Percentiles rank a stretch among this genome's conserved stretches.
Conservation (phyloP, 139 green algal genomes). For the Chlamydomonas sphaeroides region DNA sequence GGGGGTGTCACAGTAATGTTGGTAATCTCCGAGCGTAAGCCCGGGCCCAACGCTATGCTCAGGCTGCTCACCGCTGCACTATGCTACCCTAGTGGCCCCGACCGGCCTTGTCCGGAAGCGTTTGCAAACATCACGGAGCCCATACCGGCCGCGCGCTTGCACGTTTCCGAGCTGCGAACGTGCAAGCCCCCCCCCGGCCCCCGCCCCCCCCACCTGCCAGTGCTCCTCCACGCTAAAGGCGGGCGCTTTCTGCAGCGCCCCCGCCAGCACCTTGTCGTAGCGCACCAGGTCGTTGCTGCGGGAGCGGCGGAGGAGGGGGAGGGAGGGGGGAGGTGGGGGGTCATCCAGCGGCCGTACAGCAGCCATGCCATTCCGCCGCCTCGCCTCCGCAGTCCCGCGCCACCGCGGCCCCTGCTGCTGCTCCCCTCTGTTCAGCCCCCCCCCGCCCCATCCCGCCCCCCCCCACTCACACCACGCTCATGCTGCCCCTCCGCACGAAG, state of each 20-base stretch:
- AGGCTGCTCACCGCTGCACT: no score
- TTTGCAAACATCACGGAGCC: no score
- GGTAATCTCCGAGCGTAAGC: background rate
- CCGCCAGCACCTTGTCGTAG: background rate
- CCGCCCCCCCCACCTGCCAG: background rate
- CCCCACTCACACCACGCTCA: background rate
- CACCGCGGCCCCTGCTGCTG: background rate
- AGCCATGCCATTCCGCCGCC: background rate
- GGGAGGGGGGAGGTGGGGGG: background rate
- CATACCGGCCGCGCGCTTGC: no score
- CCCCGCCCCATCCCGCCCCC: background rate
- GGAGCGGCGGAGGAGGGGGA: background rate
- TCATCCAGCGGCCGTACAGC: background rate
- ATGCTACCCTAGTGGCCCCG: background rate
- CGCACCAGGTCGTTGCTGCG: slow-evolving; percentile 32
- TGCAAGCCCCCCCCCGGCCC: background rate
- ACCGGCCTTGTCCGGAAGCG: no score
- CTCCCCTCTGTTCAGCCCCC: background rate
- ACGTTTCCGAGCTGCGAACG: background rate
- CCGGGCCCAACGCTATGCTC: background rate
- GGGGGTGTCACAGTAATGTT: background rate
- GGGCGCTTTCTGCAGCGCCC: background rate
- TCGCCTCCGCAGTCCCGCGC: background rate
- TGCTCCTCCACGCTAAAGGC: background rate
- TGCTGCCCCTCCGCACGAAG: background rate